phyloP scores from a whole-genome alignment of 495 filamentous ascomycete species.

The Daldinia grandis region DNA sequence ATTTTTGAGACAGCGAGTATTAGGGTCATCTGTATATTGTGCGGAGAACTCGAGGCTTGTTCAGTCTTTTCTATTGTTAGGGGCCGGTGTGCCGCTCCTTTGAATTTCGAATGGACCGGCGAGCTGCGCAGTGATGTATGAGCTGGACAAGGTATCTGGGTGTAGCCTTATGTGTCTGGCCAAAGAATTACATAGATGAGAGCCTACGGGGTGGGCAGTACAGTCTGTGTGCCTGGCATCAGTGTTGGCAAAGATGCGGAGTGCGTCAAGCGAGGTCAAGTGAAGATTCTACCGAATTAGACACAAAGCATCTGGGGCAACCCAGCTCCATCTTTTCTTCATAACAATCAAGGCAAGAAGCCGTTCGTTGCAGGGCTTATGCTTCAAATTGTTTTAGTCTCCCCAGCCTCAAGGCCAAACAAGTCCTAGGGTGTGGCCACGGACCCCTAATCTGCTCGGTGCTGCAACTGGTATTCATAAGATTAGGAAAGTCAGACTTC shows the following conservation, averaged over 20 bases:
- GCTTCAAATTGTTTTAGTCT: constrained; percentile 44
- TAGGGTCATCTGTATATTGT: constrained; percentile 36
- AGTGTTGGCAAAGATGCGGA: constrained; percentile 41
- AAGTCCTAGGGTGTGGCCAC: constrained; percentile 38
- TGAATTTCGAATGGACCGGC: constrained; percentile 25
- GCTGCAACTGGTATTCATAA: constrained; percentile 37
- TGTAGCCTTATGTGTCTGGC: constrained; percentile 41
- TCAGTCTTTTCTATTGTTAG: constrained; percentile 42
- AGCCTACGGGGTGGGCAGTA: constrained; percentile 31
- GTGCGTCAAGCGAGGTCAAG: constrained; percentile 39
- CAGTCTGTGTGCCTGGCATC: constrained; percentile 38
- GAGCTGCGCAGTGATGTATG: constrained; percentile 37
- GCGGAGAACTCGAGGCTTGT: constrained; percentile 39
- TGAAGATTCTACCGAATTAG: constrained; percentile 39
- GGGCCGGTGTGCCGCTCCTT: constrained; percentile 23
- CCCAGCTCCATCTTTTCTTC: constrained; percentile 40
- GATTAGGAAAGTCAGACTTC: constrained; percentile 29
- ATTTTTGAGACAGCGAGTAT: constrained; percentile 46
- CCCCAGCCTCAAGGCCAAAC: constrained; percentile 42
- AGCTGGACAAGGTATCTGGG: constrained; percentile 41
- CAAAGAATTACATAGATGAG: constrained; percentile 33
- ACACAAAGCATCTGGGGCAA: constrained; percentile 40
- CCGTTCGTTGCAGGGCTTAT: constrained; percentile 43
- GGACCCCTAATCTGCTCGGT: constrained; percentile 38
- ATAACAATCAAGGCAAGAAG: constrained; percentile 46